These are phyloP conservation scores for Penicillium rolfsii DNA, from an alignment of 2,329 filamentous ascomycete species.

Conservation along the genomic window DNA sequence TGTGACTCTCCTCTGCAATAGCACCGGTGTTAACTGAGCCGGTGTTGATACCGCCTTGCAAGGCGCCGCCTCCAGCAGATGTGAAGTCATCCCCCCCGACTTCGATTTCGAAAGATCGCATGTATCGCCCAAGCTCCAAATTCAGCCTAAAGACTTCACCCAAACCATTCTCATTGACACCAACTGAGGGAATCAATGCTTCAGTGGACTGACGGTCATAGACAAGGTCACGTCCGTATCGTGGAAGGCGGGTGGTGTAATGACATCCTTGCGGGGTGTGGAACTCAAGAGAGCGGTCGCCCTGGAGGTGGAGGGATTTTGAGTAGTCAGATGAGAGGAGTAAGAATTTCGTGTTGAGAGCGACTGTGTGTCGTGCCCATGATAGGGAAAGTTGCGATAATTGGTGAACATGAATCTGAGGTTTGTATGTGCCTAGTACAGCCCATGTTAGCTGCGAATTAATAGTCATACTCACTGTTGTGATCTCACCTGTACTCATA, in stretches of 20 bases:
- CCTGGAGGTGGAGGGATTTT: slow-evolving; percentile 91
- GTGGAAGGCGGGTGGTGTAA: slow-evolving; percentile 83
- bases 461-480: background rate
- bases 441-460: slow-evolving; percentile 14
- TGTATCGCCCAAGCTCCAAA: slow-evolving; percentile 86
- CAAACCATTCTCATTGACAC: slow-evolving; percentile 79
- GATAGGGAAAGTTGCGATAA: slow-evolving; percentile 92
- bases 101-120: slow-evolving; percentile 90
- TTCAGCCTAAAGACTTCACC: slow-evolving; percentile 94
- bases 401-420: slow-evolving; percentile 94
- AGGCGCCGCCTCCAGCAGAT: slow-evolving; percentile 67
- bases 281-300: slow-evolving; percentile 88
- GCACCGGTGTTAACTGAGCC: slow-evolving; percentile 86
- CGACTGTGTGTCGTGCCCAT: slow-evolving; percentile 87
- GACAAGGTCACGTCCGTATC: slow-evolving; percentile 86
- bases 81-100: slow-evolving; percentile 79
- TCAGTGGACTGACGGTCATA: slow-evolving; percentile 84
- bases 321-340: slow-evolving; percentile 89
- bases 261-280: slow-evolving; percentile 88
- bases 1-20: slow-evolving; percentile 86
- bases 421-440: slow-evolving; percentile 64
- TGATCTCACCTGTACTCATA: slow-evolving; percentile 77
- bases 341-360: slow-evolving; percentile 87
- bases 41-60: slow-evolving; percentile 84
- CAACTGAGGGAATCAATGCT: slow-evolving; percentile 83